Evolutionary conservation across 495 filamentous ascomycete genomes (phyloP).

Genomic region (Penicillium roqueforti): DNA sequence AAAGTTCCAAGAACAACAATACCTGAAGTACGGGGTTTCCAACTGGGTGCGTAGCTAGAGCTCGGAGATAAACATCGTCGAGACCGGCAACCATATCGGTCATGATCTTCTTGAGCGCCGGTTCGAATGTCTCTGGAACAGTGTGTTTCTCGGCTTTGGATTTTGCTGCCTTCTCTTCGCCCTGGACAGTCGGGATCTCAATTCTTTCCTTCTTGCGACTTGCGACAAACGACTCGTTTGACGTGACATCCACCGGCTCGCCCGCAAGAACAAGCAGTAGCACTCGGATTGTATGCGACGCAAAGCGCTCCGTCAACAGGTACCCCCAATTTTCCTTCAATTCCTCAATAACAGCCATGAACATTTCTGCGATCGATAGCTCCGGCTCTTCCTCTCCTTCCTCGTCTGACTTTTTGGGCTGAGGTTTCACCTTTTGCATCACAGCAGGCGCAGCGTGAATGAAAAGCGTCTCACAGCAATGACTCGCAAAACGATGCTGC

Average conservation of each 20-base stretch:
- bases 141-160: constrained; percentile 36
- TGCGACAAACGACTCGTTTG: constrained; percentile 65
- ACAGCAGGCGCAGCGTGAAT: constrained; percentile 73
- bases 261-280: constrained; percentile 83
- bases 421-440: constrained; percentile 54
- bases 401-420: constrained; percentile 31
- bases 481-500: constrained; percentile 91
- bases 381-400: constrained; percentile 37
- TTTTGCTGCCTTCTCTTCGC: constrained; percentile 36
- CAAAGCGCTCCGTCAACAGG: constrained; percentile 80
- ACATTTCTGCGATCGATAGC: constrained; percentile 76
- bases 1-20: constrained; percentile 76
- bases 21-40: constrained; percentile 89
- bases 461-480: constrained; percentile 95
- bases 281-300: constrained; percentile 84
- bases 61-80: constrained; percentile 67
- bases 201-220: constrained; percentile 89
- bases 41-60: constrained; percentile 79
- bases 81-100: constrained; percentile 63
- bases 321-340: constrained; percentile 78
- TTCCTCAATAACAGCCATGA: constrained; percentile 76
- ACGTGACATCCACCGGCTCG: constrained; percentile 60
- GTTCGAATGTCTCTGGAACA: constrained; percentile 74
- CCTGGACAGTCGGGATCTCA: constrained; percentile 36
- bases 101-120: constrained; percentile 75